phyloP scores from a whole-genome alignment of 257 asterid species.

The Solanum sitiens region DNA sequence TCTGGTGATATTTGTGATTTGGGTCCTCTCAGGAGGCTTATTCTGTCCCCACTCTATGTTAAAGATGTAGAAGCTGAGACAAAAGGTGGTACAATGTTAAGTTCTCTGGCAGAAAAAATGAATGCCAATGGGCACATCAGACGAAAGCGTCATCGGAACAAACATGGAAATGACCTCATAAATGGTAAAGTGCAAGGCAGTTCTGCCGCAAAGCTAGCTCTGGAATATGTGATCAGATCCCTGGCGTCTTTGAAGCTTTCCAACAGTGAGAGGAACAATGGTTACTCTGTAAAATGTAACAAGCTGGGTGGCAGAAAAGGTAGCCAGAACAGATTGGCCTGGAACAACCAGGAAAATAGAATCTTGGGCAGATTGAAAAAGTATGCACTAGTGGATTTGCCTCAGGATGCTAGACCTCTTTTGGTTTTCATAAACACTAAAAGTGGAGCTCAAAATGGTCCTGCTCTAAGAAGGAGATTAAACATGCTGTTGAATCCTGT shows the following conservation, averaged over 20 bases:
- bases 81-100: constrained; percentile 7
- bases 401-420: constrained; percentile 78
- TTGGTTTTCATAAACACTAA: constrained; percentile 65
- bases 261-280: constrained; percentile 22
- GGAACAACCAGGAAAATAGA: constrained; percentile 25
- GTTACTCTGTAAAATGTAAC: constrained; percentile 11
- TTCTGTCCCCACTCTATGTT: constrained; percentile 75
- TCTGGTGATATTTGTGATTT: constrained; percentile 68
- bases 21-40: constrained; percentile 67
- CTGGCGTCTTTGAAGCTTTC: constrained; percentile 33
- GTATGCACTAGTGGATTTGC: constrained; percentile 48
- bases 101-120: constrained; percentile 41
- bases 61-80: constrained; percentile 42
- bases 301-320: constrained; percentile 28
- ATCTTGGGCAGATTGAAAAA: constrained; percentile 32
- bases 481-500: constrained; percentile 73
- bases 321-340: constrained; percentile 14
- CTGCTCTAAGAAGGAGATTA: constrained; percentile 53
- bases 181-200: constrained; percentile 37
- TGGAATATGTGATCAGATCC: constrained; percentile 42
- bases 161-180: constrained; percentile 33
- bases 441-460: constrained; percentile 85
- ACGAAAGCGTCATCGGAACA: constrained; percentile 51
- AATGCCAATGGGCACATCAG: constrained; percentile 40
- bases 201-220: constrained; percentile 29